A percentile compares a stretch with the other conserved stretches of the same genome.
Evolutionary conservation across 2,329 filamentous ascomycete species (phyloP).

Genomic region (Neopestalotiopsis rosae): DNA sequence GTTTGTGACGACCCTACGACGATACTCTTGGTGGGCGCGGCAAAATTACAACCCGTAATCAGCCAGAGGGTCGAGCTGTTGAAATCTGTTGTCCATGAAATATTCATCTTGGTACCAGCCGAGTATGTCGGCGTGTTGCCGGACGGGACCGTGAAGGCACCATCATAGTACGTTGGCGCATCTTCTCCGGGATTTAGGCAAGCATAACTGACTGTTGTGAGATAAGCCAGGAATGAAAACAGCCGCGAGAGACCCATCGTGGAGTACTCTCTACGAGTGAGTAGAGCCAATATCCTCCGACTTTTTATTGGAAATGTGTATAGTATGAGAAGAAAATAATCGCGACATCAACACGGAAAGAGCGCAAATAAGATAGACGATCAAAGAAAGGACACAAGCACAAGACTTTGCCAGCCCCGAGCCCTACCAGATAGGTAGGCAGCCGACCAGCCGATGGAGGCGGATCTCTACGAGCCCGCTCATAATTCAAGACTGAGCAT

Average conservation of each 20-base stretch:
- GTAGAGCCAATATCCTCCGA: neutral
- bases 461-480: neutral
- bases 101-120: conserved; percentile 27
- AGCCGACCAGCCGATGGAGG: neutral
- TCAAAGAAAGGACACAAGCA: neutral
- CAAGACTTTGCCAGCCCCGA: neutral
- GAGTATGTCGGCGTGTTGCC: conserved; percentile 25
- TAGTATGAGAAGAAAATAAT: neutral
- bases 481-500: neutral
- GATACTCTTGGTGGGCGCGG: conserved; percentile 27
- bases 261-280: neutral
- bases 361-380: neutral
- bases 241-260: neutral
- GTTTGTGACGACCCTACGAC: conserved; percentile 21
- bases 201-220: neutral
- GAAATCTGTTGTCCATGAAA: conserved; percentile 28
- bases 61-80: conserved; percentile 32
- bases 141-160: conserved; percentile 26
- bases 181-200: neutral
- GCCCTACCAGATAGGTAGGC: neutral
- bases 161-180: conserved; percentile 27
- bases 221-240: neutral
- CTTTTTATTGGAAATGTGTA: neutral
- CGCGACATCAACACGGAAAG: neutral
- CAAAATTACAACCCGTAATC: conserved; percentile 27